Percentiles rank a stretch among this genome's conserved stretches.
Evolutionary conservation across 1,284 basidiomycete species (phyloP).

Genomic region (Puccinia horiana): DNA sequence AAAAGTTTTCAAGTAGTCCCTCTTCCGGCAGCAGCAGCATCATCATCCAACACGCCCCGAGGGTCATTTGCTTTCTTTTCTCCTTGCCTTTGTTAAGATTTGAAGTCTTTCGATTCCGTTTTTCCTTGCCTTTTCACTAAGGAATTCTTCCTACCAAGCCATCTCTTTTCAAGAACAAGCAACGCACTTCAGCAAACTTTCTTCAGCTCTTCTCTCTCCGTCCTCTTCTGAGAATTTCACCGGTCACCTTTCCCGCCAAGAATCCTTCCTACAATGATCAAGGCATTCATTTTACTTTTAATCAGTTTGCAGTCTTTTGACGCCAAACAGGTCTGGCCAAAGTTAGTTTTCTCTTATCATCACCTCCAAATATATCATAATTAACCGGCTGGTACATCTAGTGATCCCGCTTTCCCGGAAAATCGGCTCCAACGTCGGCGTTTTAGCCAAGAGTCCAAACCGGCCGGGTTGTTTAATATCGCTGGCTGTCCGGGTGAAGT

Average conservation of each 20-base stretch:
- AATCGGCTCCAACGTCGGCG: slow-evolving; percentile 35
- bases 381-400: background rate
- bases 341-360: background rate
- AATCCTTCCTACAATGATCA: background rate
- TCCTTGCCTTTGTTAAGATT: background rate
- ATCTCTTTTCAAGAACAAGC: background rate
- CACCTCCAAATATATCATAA: background rate
- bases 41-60: background rate
- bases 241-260: background rate
- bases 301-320: slow-evolving; percentile 1
- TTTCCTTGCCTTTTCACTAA: too few species aligned
- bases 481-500: slow-evolving; percentile 29
- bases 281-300: background rate
- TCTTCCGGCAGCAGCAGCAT: background rate
- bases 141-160: too few species aligned
- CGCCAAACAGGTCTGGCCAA: slow-evolving; percentile 23
- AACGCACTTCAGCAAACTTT: background rate
- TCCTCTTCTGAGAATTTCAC: background rate
- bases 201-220: background rate
- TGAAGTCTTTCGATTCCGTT: background rate
- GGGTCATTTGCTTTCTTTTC: background rate
- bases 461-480: background rate
- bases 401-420: slow-evolving; percentile 12
- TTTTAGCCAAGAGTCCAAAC: slow-evolving; percentile 36
- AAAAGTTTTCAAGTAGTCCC: background rate